Conservation (phyloP, 768 basidiomycete species). For the Hygrophorus russula region DNA sequence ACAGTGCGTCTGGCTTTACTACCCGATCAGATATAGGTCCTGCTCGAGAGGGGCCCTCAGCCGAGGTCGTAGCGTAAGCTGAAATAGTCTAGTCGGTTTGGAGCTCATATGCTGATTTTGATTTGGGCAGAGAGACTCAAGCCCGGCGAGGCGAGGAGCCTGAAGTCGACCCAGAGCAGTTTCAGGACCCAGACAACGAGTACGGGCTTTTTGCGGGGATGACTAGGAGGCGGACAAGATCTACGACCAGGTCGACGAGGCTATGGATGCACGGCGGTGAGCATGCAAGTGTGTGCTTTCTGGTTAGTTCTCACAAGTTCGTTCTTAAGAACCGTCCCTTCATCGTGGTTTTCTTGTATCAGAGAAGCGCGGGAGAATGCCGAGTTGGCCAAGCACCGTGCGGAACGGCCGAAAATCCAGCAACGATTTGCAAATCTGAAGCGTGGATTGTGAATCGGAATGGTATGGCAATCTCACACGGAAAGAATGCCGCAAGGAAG, state of each 20-base stretch:
- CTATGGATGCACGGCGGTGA: slow-evolving; percentile 81
- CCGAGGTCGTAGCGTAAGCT: slow-evolving; percentile 78
- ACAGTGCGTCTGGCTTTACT: slow-evolving; percentile 91
- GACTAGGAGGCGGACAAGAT: slow-evolving; percentile 97
- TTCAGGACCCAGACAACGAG: slow-evolving; percentile 97
- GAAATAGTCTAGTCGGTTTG: neutral
- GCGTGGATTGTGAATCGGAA: slow-evolving; percentile 73
- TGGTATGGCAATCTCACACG: slow-evolving; percentile 91
- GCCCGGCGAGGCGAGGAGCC: slow-evolving; percentile 79
- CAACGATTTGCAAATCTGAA: slow-evolving; percentile 95
- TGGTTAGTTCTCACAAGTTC: slow-evolving; percentile 24
- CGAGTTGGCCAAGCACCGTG: slow-evolving; percentile 66
- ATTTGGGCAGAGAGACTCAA: slow-evolving; percentile 63
- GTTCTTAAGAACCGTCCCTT: slow-evolving; percentile 15
- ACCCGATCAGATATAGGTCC: slow-evolving; percentile 99
- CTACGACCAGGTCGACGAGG: slow-evolving; percentile 83
- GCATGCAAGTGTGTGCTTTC: slow-evolving; percentile 57
- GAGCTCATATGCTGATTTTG: slow-evolving; percentile 2
- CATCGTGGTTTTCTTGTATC: slow-evolving; percentile 14
- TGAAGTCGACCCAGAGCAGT: slow-evolving; percentile 82
- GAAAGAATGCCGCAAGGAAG: slow-evolving; percentile 81
- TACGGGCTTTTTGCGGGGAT: slow-evolving; percentile 92
- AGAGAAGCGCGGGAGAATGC: slow-evolving; percentile 71
- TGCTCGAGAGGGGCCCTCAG: slow-evolving; percentile 88
- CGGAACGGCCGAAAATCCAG: slow-evolving; percentile 89